A percentile compares a stretch with the other conserved stretches of the same genome.
These are phyloP conservation scores for Fusarium setosum DNA, from an alignment of 2,329 filamentous ascomycete species.

Conservation along the genomic window DNA sequence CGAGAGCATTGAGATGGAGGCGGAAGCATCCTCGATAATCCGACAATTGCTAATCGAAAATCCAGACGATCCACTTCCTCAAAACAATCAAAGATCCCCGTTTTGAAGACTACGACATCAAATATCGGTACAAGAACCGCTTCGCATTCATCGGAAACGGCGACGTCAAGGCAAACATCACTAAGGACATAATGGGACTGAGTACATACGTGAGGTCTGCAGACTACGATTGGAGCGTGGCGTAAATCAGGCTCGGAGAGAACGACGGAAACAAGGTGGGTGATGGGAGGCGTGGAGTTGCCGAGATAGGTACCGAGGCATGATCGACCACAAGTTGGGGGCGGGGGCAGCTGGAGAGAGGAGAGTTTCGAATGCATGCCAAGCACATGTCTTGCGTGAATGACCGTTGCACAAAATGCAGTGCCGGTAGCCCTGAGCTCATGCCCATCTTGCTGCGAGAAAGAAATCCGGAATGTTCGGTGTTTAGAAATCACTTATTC, in stretches of 20 bases:
- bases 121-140: conserved; percentile 49
- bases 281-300: neutral
- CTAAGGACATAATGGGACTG: conserved; percentile 52
- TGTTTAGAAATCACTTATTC: conserved; percentile 1
- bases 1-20: neutral
- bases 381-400: neutral
- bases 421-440: no score
- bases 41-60: neutral
- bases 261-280: neutral
- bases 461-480: neutral
- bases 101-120: conserved; percentile 47
- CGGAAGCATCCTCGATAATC: neutral
- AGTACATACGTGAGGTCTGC: conserved; percentile 56
- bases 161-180: conserved; percentile 56
- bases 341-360: neutral
- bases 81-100: conserved; percentile 50
- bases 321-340: neutral
- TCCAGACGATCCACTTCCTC: conserved; percentile 50
- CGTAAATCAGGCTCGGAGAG: conserved; percentile 26
- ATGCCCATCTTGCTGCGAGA: neutral
- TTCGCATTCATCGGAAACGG: conserved; percentile 55
- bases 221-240: conserved; percentile 58
- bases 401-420: conserved; percentile 2
- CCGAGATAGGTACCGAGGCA: neutral
- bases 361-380: neutral